Conservation (phyloP, 495 filamentous ascomycete species). For the Penicillium coprophilum region DNA sequence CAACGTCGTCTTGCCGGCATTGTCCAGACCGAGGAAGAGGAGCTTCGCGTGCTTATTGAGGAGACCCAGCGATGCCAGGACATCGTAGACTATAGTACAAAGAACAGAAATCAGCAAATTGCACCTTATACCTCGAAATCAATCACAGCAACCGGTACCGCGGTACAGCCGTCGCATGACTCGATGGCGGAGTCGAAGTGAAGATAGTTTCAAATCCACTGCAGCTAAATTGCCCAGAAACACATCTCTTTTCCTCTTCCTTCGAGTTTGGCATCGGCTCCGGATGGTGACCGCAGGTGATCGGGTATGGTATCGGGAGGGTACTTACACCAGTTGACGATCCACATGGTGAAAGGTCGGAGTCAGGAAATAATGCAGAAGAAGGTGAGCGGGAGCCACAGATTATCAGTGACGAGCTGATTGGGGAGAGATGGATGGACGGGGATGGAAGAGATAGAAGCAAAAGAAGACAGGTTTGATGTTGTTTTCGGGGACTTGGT, state of each 20-base stretch:
- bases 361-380: conserved; percentile 6
- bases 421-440: conserved; percentile 22
- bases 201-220: neutral
- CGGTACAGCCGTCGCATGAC: conserved; percentile 11
- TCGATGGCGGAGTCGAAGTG: neutral
- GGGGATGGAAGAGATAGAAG: conserved; percentile 20
- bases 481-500: conserved; percentile 32
- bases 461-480: conserved; percentile 41
- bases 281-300: conserved; percentile 3
- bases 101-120: conserved; percentile 16
- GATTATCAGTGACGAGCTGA: conserved; percentile 10
- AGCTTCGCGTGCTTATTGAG: conserved; percentile 97
- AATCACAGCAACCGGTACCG: conserved; percentile 23
- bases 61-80: conserved; percentile 85
- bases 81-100: conserved; percentile 75
- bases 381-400: conserved; percentile 12
- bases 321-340: conserved; percentile 90
- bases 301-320: conserved; percentile 17
- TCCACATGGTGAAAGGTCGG: conserved; percentile 70
- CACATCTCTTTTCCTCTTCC: neutral
- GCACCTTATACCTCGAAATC: conserved; percentile 1
- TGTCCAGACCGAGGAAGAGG: conserved; percentile 91
- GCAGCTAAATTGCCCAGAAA: too few relatives aligned
- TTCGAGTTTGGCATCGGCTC: neutral
- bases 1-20: conserved; percentile 95